These are phyloP conservation scores for Rhynchospora pubera DNA, from an alignment of 176 grass and related monocot species.

Conservation along the genomic window DNA sequence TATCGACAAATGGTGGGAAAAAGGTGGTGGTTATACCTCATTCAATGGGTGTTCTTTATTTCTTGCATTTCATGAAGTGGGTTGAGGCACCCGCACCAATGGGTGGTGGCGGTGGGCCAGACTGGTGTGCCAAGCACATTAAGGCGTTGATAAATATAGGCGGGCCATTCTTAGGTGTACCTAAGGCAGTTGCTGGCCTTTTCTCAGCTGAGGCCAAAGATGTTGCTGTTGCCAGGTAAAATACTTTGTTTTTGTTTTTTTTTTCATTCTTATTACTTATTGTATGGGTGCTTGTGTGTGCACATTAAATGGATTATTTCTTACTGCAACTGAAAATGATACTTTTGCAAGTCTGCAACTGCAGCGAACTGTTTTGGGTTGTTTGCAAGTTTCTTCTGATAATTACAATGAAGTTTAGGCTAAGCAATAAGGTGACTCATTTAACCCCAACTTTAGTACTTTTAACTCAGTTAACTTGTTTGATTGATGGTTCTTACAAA, in stretches of 20 bases:
- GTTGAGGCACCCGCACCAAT: constrained; percentile 84
- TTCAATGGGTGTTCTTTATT: constrained; percentile 95
- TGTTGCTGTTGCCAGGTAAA: constrained; percentile 91
- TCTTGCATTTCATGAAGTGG: constrained; percentile 99
- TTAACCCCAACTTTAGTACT: background rate
- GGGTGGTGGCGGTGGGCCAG: constrained; percentile 83
- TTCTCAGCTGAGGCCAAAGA: constrained; percentile 99
- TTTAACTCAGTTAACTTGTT: background rate
- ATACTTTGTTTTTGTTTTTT: background rate
- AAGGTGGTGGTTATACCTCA: constrained; percentile 96
- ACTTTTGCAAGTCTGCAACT: background rate
- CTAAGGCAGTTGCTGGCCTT: constrained; percentile 82
- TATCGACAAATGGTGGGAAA: constrained; percentile 82
- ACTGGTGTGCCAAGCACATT: constrained; percentile 94
- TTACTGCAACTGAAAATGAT: background rate
- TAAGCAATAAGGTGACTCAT: background rate
- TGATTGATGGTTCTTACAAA: background rate
- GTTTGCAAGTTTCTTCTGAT: background rate
- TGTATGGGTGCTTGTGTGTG: background rate
- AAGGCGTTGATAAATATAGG: constrained; percentile 92
- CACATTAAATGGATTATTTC: background rate
- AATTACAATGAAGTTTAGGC: background rate
- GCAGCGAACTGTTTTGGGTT: background rate
- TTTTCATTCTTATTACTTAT: background rate
- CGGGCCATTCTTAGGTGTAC: constrained; percentile 93